Conservation (phyloP, 768 basidiomycete genomes). For the Artomyces pyxidatus region DNA sequence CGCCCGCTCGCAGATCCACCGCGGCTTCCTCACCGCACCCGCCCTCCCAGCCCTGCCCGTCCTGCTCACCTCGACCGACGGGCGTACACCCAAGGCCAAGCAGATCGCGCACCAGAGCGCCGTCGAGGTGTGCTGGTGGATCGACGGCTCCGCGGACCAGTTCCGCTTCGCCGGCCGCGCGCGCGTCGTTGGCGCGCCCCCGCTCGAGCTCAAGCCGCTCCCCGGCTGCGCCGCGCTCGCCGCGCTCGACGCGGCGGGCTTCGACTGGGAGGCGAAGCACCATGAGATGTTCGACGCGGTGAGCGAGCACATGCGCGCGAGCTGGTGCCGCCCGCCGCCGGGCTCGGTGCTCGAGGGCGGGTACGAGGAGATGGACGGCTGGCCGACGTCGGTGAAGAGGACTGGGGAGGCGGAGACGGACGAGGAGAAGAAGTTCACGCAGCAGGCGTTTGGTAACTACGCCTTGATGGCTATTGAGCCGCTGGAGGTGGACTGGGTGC, state of each 20-base stretch:
- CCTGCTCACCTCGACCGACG: slow-evolving; percentile 61
- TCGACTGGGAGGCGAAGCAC: slow-evolving; percentile 65
- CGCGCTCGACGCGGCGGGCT: slow-evolving; percentile 19
- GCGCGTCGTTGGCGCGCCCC: slow-evolving; percentile 41
- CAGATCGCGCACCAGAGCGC: slow-evolving; percentile 43
- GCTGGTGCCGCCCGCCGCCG: slow-evolving; percentile 62
- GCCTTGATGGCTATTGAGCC: slow-evolving; percentile 69
- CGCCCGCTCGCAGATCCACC: slow-evolving; percentile 60
- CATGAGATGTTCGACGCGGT: slow-evolving; percentile 50
- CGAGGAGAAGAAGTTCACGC: slow-evolving; percentile 37
- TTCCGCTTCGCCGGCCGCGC: slow-evolving; percentile 60
- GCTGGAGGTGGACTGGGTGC: slow-evolving; percentile 57
- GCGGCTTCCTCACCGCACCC: slow-evolving; percentile 42
- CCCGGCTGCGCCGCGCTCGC: slow-evolving; percentile 13
- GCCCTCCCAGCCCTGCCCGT: slow-evolving; percentile 43
- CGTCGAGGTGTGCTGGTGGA: slow-evolving; percentile 72
- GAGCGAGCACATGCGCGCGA: slow-evolving; percentile 56
- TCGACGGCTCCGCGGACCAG: slow-evolving; percentile 56
- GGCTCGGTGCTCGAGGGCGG: slow-evolving; percentile 46
- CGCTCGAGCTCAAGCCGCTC: slow-evolving; percentile 23
- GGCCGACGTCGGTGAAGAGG: slow-evolving; percentile 51
- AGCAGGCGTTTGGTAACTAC: slow-evolving; percentile 56
- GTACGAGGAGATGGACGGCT: slow-evolving; percentile 49
- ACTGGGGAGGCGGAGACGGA: slow-evolving; percentile 31
- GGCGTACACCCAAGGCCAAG: slow-evolving; percentile 58